Evolutionary conservation across 768 basidiomycete species (phyloP).

Genomic region (Coprinellus aureogranulatus): DNA sequence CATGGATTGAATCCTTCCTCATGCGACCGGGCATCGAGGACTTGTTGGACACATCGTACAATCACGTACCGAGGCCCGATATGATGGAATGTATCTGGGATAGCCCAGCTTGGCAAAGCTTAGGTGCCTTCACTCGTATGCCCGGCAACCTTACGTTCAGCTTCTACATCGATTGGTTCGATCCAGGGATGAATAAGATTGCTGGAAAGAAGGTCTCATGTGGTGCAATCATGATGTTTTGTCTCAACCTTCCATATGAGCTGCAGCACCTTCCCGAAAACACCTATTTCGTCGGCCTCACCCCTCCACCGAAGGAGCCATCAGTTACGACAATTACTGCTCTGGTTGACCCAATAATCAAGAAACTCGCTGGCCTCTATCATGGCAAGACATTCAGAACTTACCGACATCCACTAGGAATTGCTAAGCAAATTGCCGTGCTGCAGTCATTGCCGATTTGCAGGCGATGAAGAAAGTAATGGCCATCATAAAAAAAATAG

Average conservation of each 20-base stretch:
- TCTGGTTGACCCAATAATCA: conserved; percentile 12
- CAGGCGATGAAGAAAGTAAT: conserved; percentile 18
- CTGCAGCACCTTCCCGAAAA: conserved; percentile 7
- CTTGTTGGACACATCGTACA: conserved; percentile 15
- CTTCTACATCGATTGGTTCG: conserved; percentile 25
- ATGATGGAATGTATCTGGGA: conserved; percentile 17
- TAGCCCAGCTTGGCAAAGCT: conserved; percentile 20
- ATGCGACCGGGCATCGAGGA: conserved; percentile 19
- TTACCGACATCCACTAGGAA: conserved; percentile 15
- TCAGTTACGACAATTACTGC: conserved; percentile 14
- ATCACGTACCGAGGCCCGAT: conserved; percentile 8
- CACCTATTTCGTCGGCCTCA: conserved; percentile 15
- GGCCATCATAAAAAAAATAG: too few relatives aligned
- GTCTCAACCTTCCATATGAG: conserved; percentile 16
- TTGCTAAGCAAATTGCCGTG: conserved; percentile 13
- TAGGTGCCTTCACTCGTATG: conserved; percentile 14
- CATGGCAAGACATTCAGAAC: conserved; percentile 12
- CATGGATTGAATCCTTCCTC: conserved; percentile 18
- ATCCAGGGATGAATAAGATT: conserved; percentile 24
- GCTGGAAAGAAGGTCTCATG: conserved; percentile 16
- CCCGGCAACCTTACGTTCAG: conserved; percentile 14
- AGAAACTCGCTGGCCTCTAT: conserved; percentile 2
- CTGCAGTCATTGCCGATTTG: conserved; percentile 17
- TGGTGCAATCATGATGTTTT: conserved; percentile 13
- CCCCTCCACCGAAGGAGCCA: conserved; percentile 20